These are phyloP conservation scores for Omphalea diandra DNA, from an alignment of 441 rosid species.

Conservation along the genomic window DNA sequence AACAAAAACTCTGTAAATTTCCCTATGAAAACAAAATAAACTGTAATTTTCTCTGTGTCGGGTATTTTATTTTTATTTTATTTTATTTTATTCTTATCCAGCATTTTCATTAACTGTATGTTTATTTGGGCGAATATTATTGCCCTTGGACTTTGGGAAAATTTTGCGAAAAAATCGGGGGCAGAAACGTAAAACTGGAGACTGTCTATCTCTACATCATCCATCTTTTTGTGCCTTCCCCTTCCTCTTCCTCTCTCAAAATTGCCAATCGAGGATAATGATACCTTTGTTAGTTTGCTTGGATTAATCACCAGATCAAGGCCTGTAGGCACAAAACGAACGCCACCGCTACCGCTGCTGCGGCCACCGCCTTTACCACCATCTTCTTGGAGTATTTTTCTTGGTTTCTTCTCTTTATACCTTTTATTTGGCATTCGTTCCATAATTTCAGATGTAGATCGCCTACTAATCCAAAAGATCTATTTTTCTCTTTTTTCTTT, in stretches of 20 bases:
- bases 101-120: background rate
- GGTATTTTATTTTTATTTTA: too few species aligned
- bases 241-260: background rate
- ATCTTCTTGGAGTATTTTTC: background rate
- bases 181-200: constrained; percentile 13
- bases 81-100: too few species aligned
- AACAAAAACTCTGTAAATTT: too few species aligned
- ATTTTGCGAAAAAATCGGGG: background rate
- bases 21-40: too few species aligned
- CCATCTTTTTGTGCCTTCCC: background rate
- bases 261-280: background rate
- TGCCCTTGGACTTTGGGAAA: background rate
- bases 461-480: constrained; percentile 1
- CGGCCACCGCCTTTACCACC: background rate
- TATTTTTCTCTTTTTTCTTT: background rate
- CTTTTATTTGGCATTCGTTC: background rate
- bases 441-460: constrained; percentile 10
- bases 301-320: background rate
- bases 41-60: too few species aligned
- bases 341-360: background rate
- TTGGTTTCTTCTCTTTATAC: background rate
- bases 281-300: background rate
- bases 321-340: background rate
- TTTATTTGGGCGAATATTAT: background rate
- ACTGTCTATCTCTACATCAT: background rate